Percentiles rank a stretch among this genome's conserved stretches.
These are phyloP conservation scores for Suillus sp. DNA, from an alignment of 768 basidiomycete species.

Conservation along the genomic window DNA sequence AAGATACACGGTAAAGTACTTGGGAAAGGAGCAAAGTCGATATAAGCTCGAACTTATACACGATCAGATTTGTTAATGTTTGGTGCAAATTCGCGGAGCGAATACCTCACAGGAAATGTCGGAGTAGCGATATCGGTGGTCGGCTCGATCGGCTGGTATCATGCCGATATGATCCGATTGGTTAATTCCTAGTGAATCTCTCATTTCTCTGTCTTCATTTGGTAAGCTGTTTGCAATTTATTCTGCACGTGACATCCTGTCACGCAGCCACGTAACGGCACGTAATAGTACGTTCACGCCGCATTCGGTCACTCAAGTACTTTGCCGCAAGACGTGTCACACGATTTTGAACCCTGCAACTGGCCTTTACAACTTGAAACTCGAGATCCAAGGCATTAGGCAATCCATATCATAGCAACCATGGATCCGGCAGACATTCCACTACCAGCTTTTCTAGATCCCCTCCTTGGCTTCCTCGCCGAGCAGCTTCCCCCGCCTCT, in stretches of 20 bases:
- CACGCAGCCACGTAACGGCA: slow-evolving; percentile 4
- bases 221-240: slow-evolving; percentile 9
- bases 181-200: slow-evolving; percentile 13
- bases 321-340: slow-evolving; percentile 1
- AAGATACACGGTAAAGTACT: slow-evolving; percentile 18
- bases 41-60: slow-evolving; percentile 36
- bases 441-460: slow-evolving; percentile 54
- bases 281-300: background rate
- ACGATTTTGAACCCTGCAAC: background rate
- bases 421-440: slow-evolving; percentile 32
- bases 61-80: slow-evolving; percentile 29
- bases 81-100: slow-evolving; percentile 28
- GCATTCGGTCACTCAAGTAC: background rate
- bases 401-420: background rate
- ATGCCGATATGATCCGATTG: slow-evolving; percentile 33
- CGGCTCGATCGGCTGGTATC: slow-evolving; percentile 15
- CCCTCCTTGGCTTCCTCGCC: slow-evolving; percentile 54
- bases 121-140: slow-evolving; percentile 24
- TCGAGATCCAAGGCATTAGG: background rate
- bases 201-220: slow-evolving; percentile 11
- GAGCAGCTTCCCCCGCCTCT: slow-evolving; percentile 57
- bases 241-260: background rate
- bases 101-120: slow-evolving; percentile 10
- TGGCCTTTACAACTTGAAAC: background rate
- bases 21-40: slow-evolving; percentile 26